Evolutionary conservation across 768 basidiomycete genomes (phyloP).

Genomic region (Tephrocybe sp.): DNA sequence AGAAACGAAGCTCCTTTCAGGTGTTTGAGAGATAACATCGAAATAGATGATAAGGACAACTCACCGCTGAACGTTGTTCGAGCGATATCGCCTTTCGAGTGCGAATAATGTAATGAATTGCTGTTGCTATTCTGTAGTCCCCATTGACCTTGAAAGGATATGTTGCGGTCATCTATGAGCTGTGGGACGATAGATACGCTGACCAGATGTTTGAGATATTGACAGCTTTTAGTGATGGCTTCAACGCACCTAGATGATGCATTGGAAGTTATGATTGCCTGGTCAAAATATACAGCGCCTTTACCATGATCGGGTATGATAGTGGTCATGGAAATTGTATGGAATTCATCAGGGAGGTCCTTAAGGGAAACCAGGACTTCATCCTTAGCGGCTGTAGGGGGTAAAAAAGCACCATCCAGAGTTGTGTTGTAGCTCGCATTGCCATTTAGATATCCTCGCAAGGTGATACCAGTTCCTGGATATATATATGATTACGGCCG

Average conservation of each 20-base stretch:
- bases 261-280: slow-evolving; percentile 1
- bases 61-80: slow-evolving; percentile 46
- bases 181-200: slow-evolving; percentile 17
- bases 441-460: slow-evolving; percentile 49
- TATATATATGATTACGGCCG: neutral
- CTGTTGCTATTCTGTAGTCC: slow-evolving; percentile 28
- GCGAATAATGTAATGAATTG: slow-evolving; percentile 25
- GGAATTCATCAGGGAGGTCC: slow-evolving; percentile 45
- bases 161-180: slow-evolving; percentile 41
- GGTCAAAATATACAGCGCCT: slow-evolving; percentile 42
- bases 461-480: slow-evolving; percentile 64
- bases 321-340: slow-evolving; percentile 57
- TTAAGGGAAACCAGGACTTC: slow-evolving; percentile 51
- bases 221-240: neutral
- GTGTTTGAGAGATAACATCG: neutral
- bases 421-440: slow-evolving; percentile 44
- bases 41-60: slow-evolving; percentile 21
- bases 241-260: slow-evolving; percentile 1
- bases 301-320: slow-evolving; percentile 28
- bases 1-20: slow-evolving; percentile 59
- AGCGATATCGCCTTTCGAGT: slow-evolving; percentile 44
- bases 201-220: neutral
- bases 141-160: slow-evolving; percentile 62
- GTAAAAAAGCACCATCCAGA: slow-evolving; percentile 46
- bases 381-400: slow-evolving; percentile 24